A percentile compares a stretch with the other conserved stretches of the same genome.
phyloP scores from a whole-genome alignment of 306 rosid species.

The Geum urbanum region DNA sequence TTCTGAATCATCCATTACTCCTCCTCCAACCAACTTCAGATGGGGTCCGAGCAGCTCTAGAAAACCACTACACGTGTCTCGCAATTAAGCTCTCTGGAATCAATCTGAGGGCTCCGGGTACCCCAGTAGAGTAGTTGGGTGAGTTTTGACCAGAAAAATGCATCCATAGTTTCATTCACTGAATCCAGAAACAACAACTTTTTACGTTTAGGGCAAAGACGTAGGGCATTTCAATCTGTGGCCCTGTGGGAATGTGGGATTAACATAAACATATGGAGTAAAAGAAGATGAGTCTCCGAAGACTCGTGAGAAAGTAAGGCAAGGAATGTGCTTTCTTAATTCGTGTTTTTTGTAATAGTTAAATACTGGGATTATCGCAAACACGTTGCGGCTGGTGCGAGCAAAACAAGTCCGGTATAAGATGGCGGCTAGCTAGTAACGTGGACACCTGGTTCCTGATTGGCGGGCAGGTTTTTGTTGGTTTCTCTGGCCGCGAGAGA shows the following conservation, averaged over 20 bases:
- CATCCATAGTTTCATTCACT: background rate
- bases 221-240: background rate
- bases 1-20: background rate
- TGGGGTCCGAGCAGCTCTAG: background rate
- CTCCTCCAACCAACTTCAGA: background rate
- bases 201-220: background rate
- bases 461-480: constrained; percentile 24
- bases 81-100: background rate
- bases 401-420: background rate
- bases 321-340: background rate
- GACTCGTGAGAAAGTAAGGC: background rate
- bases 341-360: background rate
- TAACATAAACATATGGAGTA: background rate
- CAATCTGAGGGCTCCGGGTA: background rate
- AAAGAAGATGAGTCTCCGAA: constrained; percentile 6
- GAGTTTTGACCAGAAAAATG: background rate
- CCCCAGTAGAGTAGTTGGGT: background rate
- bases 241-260: background rate
- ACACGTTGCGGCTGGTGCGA: constrained; percentile 6
- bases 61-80: background rate
- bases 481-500: background rate
- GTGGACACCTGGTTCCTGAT: constrained; percentile 10
- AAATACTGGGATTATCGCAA: background rate
- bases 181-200: background rate
- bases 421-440: constrained; percentile 46